phyloP scores from a whole-genome alignment of 106 monocot genomes.

The Phalaenopsis aphrodite region DNA sequence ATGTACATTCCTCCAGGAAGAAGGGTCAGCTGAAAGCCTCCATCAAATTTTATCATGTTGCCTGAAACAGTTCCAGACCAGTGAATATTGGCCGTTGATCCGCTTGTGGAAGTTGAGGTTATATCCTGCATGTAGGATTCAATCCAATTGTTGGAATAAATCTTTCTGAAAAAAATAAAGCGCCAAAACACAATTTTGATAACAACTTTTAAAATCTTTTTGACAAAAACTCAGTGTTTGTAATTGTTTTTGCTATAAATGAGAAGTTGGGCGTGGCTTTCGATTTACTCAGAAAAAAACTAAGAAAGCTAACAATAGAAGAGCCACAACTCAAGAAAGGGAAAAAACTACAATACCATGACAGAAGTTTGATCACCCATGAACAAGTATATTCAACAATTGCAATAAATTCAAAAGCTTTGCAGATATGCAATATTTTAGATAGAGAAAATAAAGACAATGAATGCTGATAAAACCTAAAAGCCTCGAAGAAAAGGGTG shows the following conservation, averaged over 20 bases:
- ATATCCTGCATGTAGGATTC: conserved; percentile 34
- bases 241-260: too few species aligned
- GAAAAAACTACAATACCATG: not conserved
- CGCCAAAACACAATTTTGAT: too few species aligned
- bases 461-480: not conserved
- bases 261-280: too few species aligned
- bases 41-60: conserved; percentile 69
- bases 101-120: conserved; percentile 30
- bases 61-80: conserved; percentile 61
- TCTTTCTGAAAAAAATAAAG: too few species aligned
- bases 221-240: too few species aligned
- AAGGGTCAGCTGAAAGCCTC: conserved; percentile 74
- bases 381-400: too few species aligned
- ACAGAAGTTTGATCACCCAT: too few species aligned
- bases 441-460: not conserved
- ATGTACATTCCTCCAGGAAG: conserved; percentile 90
- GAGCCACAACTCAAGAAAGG: too few species aligned
- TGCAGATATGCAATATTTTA: not conserved
- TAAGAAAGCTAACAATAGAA: too few species aligned
- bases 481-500: not conserved
- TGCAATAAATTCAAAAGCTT: not conserved
- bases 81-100: conserved; percentile 52
- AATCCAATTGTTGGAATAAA: not conserved
- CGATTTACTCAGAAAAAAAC: too few species aligned
- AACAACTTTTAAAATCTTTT: too few species aligned